Base-by-base conservation (phyloP, 352 stramenopile species). In the Aphanomyces euteiches region DNA sequence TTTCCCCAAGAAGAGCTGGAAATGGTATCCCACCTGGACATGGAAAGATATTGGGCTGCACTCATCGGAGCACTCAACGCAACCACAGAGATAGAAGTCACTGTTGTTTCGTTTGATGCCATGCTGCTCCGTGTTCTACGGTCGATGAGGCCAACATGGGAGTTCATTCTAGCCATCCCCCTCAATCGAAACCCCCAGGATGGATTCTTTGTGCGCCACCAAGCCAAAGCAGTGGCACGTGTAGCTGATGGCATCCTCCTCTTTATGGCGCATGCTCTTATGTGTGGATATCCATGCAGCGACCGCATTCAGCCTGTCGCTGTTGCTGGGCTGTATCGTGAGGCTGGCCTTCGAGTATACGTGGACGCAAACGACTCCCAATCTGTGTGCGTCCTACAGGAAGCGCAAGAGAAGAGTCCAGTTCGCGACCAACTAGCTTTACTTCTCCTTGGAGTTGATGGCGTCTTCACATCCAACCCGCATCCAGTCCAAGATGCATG, bases 401-500 rank as follows among this genome's bases (percentile, higher is more conserved):
- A 19, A 3, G 13, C 54, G 28, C 28, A 28, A 28, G 28, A 28
- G 28, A 61, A 37, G 28, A 37, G 54, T 17, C 39, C 53, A 4
- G 38, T 63, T 6, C 53, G 53, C 10, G 64, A 70, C 13, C 64
- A 60, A 15, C 17, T 70, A 6, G 19, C 19, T 5, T 70, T 47
- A 15, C 34, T 40, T 3, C 40, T 47, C 54, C 64, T 70, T 15
- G 36, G 64, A 39, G 47, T 63, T 15, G 64, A 70, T 39, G 64
- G 64, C 36, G 47, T 70, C 64, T 70, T 70, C 40, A 47, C 53
- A 6, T 53, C 64, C 36, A 70, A 70, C 47, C 64, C 64, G 5
- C 64, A 63, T 36, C 53, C 47, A 19, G 54, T 50, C 6, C 64
- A 56, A 28, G 64, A 70, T 41, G 54, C 43, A 4, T 39, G 36